Evolutionary conservation across 164 flowering plant species (phyloP), one percentile per base, ranked within the genome.

Genomic region (Litsea cubeba): DNA sequence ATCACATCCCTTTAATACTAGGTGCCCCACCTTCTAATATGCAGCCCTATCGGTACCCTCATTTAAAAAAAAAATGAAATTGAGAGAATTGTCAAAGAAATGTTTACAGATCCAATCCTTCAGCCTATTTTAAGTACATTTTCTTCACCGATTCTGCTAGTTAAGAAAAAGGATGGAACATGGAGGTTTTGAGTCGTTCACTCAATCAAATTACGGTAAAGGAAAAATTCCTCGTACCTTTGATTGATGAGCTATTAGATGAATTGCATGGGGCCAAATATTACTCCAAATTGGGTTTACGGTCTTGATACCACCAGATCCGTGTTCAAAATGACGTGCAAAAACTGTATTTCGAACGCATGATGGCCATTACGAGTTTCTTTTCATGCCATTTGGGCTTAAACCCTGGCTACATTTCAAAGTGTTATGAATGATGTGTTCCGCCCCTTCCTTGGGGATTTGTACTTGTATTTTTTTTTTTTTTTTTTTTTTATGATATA

Each of bases 401-500:
- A 12, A 18, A 63, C 63, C 8, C 30, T 24, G 2, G 17, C 73
- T 24, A 26, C 73, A 12, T 71, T 54, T 23, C 46, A 50, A 24
- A 17, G 32, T 18, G 1, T 71, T 10, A 23, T 50, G 73, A 54
- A 54, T 11, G 14, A 50, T 15, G 15, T 71, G 10, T 60, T 71
- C 15, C 6, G n/a, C 2, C 14, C 74, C 0, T 32, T 10, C 22
- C 25, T 62, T 24, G 14, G 3, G 3, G 22, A 25, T 60, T 57
- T 30, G 28, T 71, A 7, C 15, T 71, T 4, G 74, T 58, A 5
- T n/a, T n/a, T n/a, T n/a, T n/a, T n/a, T n/a, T n/a, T n/a, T n/a
- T n/a, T n/a, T n/a, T n/a, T n/a, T n/a, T n/a, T 71, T 71, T 60
- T 71, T 32, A 71, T 57, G 67, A 71, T n/a, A 71, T 71, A 4